Evolutionary conservation across 2,329 filamentous ascomycete genomes (phyloP).

Genomic region (Leptographium procerum): DNA sequence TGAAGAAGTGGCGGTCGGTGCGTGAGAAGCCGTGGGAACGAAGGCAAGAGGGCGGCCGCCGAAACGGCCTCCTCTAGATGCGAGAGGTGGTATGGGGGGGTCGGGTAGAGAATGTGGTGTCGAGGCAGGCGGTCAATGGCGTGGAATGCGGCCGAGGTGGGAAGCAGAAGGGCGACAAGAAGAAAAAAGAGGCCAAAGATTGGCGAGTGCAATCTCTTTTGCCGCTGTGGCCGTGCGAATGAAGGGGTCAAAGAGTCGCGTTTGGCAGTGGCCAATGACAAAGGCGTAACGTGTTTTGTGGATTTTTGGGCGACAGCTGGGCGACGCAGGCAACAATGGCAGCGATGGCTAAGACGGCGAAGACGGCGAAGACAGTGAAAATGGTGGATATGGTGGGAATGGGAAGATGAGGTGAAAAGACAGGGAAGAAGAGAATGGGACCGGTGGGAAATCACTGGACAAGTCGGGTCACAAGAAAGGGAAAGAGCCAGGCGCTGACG

Average conservation of each 20-base stretch:
- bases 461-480: not conserved
- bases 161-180: not conserved
- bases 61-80: constrained; percentile 28
- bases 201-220: constrained; percentile 7
- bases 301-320: not conserved
- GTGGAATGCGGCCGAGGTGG: not conserved
- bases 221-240: constrained; percentile 7
- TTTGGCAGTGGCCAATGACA: constrained; percentile 8
- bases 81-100: not conserved
- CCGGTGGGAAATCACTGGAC: not conserved
- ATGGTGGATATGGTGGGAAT: too few relatives aligned
- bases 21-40: constrained; percentile 38
- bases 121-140: not conserved
- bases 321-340: not conserved
- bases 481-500: not conserved
- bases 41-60: constrained; percentile 30
- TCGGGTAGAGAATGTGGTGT: not conserved
- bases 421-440: not conserved
- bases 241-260: not conserved
- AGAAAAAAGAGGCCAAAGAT: not conserved
- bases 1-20: constrained; percentile 17
- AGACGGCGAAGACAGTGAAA: not conserved
- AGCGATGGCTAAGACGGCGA: too few relatives aligned
- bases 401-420: not conserved
- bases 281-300: not conserved